A percentile compares a stretch with the other conserved stretches of the same genome.
Conservation (phyloP, 306 rosid genomes). For the Vicia sativa region DNA sequence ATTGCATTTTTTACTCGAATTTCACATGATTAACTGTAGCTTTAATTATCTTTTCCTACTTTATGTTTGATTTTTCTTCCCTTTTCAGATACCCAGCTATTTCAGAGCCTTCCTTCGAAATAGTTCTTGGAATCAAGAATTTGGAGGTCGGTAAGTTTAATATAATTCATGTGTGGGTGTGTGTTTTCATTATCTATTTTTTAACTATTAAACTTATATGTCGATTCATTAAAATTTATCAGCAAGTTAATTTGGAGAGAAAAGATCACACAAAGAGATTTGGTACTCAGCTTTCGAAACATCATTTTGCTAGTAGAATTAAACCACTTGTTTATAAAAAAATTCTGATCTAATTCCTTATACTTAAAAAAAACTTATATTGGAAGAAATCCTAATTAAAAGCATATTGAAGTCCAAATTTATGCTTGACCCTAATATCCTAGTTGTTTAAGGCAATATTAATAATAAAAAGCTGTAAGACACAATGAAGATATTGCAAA, state of each 20-base stretch:
- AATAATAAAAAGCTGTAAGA: conserved; percentile 26
- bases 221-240: background rate
- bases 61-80: too few species aligned
- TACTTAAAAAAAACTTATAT: background rate
- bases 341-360: conserved; percentile 1
- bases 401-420: background rate
- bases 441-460: background rate
- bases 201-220: background rate
- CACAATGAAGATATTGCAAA: background rate
- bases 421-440: background rate
- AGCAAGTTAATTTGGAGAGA: conserved; percentile 25
- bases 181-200: background rate
- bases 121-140: too few species aligned
- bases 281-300: conserved; percentile 1
- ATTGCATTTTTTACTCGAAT: too few species aligned
- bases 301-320: background rate
- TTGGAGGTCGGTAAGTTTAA: too few species aligned
- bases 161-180: too few species aligned
- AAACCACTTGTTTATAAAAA: background rate
- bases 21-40: too few species aligned
- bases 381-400: conserved; percentile 15
- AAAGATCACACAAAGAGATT: conserved; percentile 16
- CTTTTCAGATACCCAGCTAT: too few species aligned
- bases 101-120: too few species aligned
- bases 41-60: too few species aligned